Evolutionary conservation across 2,329 filamentous ascomycete genomes (phyloP).

Genomic region (Podosphaera fusca): DNA sequence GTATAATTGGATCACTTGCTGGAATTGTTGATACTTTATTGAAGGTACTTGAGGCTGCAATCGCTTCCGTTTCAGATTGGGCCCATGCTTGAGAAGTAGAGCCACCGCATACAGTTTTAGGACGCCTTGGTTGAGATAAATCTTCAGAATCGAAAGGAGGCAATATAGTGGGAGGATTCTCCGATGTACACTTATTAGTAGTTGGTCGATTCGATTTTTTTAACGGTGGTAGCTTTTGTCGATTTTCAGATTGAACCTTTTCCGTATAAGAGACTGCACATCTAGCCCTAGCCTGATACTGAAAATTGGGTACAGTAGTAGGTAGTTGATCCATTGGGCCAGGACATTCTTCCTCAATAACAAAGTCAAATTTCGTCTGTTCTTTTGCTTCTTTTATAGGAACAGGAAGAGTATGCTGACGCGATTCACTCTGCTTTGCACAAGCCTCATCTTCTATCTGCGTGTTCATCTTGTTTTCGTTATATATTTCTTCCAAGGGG

Average conservation of each 20-base stretch:
- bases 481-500: constrained; percentile 33
- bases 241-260: constrained; percentile 14
- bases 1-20: constrained; percentile 28
- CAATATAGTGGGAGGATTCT: too few relatives aligned
- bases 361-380: constrained; percentile 10
- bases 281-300: constrained; percentile 12
- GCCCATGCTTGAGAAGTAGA: constrained; percentile 10
- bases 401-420: neutral
- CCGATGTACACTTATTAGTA: neutral
- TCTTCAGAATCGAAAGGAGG: too few relatives aligned
- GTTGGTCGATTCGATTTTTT: constrained; percentile 5
- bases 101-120: too few relatives aligned
- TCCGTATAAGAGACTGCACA: constrained; percentile 14
- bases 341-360: constrained; percentile 16
- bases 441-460: neutral
- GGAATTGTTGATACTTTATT: constrained; percentile 18
- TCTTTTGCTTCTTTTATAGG: neutral
- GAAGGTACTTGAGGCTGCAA: constrained; percentile 14
- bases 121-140: too few relatives aligned
- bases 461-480: constrained; percentile 25
- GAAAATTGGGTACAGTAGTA: constrained; percentile 15
- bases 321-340: constrained; percentile 21
- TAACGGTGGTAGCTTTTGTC: constrained; percentile 10
- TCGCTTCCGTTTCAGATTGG: constrained; percentile 18
- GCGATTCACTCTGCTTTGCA: neutral